Evolutionary conservation across 129 eudicot genomes (phyloP).

Genomic region (Ambrosia artemisiifolia): DNA sequence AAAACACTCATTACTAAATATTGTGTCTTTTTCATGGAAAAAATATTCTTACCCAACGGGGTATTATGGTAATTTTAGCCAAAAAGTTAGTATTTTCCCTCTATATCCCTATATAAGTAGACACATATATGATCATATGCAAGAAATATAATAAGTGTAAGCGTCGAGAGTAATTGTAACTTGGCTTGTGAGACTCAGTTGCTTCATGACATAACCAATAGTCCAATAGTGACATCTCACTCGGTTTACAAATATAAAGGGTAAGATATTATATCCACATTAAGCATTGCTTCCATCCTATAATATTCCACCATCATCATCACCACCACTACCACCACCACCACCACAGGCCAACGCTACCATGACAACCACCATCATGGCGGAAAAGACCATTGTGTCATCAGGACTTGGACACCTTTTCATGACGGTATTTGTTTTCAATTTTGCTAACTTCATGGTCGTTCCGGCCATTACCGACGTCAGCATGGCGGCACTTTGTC

Average conservation of each 20-base stretch:
- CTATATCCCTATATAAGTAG: not conserved
- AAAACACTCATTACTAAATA: not conserved
- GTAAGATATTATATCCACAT: constrained; percentile 21
- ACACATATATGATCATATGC: not conserved
- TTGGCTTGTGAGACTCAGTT: constrained; percentile 38
- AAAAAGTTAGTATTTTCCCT: not conserved
- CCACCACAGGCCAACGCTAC: not conserved
- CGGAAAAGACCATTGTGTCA: constrained; percentile 28
- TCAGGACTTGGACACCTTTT: constrained; percentile 52
- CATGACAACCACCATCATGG: constrained; percentile 15
- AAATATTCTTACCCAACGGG: not conserved
- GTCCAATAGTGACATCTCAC: constrained; percentile 22
- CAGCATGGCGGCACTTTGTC: constrained; percentile 60
- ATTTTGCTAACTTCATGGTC: constrained; percentile 56
- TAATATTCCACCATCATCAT: not conserved
- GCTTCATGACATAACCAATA: constrained; percentile 24
- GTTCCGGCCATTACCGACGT: constrained; percentile 68
- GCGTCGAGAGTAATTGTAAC: constrained; percentile 25
- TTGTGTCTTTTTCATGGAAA: not conserved
- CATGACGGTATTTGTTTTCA: constrained; percentile 50
- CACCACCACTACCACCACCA: not conserved
- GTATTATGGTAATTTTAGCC: constrained; percentile 2
- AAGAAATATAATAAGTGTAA: not conserved
- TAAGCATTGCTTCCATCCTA: constrained; percentile 23
- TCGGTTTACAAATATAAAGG: constrained; percentile 12